Evolutionary conservation across 352 stramenopile genomes (phyloP).

Genomic region (Pilasporangium apinafurcum): DNA sequence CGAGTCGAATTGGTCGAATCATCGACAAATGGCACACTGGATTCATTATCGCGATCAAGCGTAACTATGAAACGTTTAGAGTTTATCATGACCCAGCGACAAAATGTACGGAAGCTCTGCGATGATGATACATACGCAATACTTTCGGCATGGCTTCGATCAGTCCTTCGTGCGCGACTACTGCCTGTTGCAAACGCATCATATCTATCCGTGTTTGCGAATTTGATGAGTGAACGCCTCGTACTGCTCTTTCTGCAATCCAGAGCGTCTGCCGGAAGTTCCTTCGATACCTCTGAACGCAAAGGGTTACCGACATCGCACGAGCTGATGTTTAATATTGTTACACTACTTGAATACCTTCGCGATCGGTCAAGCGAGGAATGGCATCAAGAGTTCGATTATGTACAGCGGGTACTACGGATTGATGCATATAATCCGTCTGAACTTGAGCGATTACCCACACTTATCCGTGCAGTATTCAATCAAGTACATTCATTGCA

Average conservation of each 20-base stretch:
- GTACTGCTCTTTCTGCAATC: conserved; percentile 16
- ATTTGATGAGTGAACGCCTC: conserved; percentile 21
- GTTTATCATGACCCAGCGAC: conserved; percentile 11
- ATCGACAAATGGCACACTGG: not conserved
- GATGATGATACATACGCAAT: conserved; percentile 21
- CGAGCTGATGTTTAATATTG: too few species aligned
- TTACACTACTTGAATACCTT: conserved; percentile 1
- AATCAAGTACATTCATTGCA: too few species aligned
- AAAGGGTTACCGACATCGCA: too few species aligned
- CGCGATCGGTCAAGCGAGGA: not conserved
- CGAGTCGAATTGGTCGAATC: conserved; percentile 15
- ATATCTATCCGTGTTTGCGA: conserved; percentile 13
- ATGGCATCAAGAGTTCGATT: not conserved
- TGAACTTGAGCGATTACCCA: too few species aligned
- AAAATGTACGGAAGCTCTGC: conserved; percentile 5
- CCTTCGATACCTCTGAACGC: too few species aligned
- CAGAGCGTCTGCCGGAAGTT: too few species aligned
- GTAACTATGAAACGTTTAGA: conserved; percentile 8
- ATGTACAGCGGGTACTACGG: not conserved
- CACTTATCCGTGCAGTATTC: too few species aligned
- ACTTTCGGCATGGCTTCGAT: conserved; percentile 19
- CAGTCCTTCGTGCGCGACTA: conserved; percentile 13
- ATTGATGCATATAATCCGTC: not conserved
- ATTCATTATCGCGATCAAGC: not conserved
- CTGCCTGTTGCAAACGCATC: conserved; percentile 8